Evolutionary conservation across 78 protist genomes (phyloP).

Genomic region (Speleostelium caveatum): DNA sequence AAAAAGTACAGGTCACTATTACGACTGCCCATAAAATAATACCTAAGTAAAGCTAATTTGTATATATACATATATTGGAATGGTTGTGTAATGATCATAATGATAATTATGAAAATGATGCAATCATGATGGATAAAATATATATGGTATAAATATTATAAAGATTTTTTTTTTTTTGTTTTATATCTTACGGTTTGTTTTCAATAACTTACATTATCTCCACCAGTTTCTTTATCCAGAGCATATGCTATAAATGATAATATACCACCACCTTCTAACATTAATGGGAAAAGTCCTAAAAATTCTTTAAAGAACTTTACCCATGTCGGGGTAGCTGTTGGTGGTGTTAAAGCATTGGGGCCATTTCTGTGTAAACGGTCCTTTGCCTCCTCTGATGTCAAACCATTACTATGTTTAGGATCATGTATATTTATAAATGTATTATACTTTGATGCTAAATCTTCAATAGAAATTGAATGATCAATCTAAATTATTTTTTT

Average conservation of each 20-base stretch:
- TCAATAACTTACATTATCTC: constrained; percentile 53
- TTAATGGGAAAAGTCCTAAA: constrained; percentile 48
- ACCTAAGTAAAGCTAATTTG: constrained; percentile 65
- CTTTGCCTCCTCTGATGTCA: constrained; percentile 31
- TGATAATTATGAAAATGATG: no score
- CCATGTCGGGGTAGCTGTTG: constrained; percentile 54
- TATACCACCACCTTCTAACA: constrained; percentile 73
- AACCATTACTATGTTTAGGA: constrained; percentile 53
- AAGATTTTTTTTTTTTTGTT: not conserved
- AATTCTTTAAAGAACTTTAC: constrained; percentile 63
- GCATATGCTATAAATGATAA: constrained; percentile 72
- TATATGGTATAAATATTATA: not conserved
- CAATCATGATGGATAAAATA: no score
- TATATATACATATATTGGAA: not conserved
- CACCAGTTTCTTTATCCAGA: constrained; percentile 48
- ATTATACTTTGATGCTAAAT: constrained; percentile 8
- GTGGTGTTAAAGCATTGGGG: constrained; percentile 61
- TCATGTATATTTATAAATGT: constrained; percentile 38
- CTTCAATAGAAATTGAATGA: constrained; percentile 48
- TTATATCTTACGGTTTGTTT: not conserved
- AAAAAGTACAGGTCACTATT: constrained; percentile 91
- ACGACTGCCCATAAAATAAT: constrained; percentile 90
- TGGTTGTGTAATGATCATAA: no score
- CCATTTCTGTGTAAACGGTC: constrained; percentile 60
- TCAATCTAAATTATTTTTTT: constrained; percentile 12